Base-by-base conservation (phyloP, 257 asterid species). In the Buddleja alternifolia region DNA sequence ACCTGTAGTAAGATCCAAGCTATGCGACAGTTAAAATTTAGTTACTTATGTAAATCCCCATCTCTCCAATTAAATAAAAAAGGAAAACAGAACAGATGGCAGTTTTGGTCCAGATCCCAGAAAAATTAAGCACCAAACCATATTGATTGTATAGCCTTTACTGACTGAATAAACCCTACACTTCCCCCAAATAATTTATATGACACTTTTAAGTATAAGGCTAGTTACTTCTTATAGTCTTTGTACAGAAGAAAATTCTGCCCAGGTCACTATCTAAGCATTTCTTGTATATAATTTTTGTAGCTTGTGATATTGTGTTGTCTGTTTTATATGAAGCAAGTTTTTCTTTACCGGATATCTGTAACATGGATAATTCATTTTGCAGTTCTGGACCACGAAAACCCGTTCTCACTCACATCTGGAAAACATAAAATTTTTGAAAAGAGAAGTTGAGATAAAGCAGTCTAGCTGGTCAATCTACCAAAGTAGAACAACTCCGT, bases 1-100 rank as follows among this genome's bases (percentile, higher is more conserved):
- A 92, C 98, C 98, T 92, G 87, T 15, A 44, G 51, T 34, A 50
- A 72, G 53, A 68, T 53, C 66, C 71, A 63, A 60, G 37, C 41
- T 63, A 63, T 48, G 29, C 10, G 24, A 75, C 64, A 10, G 21
- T 66, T 46, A 68, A 10, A 66, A 37, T 17, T 62, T 41, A 17
- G 29, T 32, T 45, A 24, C 39, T 74, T 34, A 14, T 12, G 21
- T 20, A 20, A 21, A 23, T 15, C 53, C 56, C 51, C 37, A n/a
- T 10, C 50, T 51, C 36, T 11, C 62, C 58, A 60, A 51, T 29
- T 37, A 44, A 47, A 42, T 61, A 25, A 24, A 37, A n/a, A 44
- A 32, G 12, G 8, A 47, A 39, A 19, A 46, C 24, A 37, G 34
- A 53, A 68, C 52, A 20, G 54, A 34, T 39, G 32, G 7, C 0